Evolutionary conservation across 2,329 filamentous ascomycete genomes (phyloP), one percentile per base, ranked within the genome.

Genomic region (Verticillium alfalfae): DNA sequence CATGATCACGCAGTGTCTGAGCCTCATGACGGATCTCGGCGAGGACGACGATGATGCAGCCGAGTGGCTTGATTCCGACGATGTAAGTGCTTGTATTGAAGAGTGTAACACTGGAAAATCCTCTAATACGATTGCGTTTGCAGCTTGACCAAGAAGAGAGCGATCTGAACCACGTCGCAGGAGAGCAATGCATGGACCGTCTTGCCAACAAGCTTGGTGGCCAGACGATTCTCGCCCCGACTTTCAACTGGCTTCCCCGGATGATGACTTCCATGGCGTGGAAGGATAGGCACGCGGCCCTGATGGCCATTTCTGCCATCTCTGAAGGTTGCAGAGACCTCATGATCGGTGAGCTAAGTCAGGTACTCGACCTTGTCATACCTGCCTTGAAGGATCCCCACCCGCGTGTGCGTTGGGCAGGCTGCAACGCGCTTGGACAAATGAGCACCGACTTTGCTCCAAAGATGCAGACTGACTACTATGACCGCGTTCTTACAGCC

Each of bases 391-490:
- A 89, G 69, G 94, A 99, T 72, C 85, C 90, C 45, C 95, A 99
- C 72, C 91, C 95, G 49, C 91, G 95, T 72, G 95, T 99, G 61
- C 89, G 94, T 70, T 99, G 96, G 88, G 95, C 95, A 59, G 95
- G 93, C 38, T 99, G 95, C 81, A 98, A 99, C 72, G 95, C 95
- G 52, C 84, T 99, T n/a, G 95, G 95, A 34, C 95, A 99, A 76
- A 99, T 99, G 95, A 98, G 94, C 79, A 99, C 95, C 37, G 95
- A 99, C 72, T 99, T 99, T 75, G 94, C 96, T 13, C 93, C 93
- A 13, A 96, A 91, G 12, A 98, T 99, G 94, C 95, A 99, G 76
- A 90, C 92, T 67, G 95, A 97, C 70, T 96, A 96, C 75, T 95
- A 97, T 75, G 86, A 91, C 66, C 83, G 88, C 55, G 91, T 99